Evolutionary conservation across 768 basidiomycete species (phyloP), one percentile per base, ranked within the genome.

Genomic region (Mrakia hoshinonis): DNA sequence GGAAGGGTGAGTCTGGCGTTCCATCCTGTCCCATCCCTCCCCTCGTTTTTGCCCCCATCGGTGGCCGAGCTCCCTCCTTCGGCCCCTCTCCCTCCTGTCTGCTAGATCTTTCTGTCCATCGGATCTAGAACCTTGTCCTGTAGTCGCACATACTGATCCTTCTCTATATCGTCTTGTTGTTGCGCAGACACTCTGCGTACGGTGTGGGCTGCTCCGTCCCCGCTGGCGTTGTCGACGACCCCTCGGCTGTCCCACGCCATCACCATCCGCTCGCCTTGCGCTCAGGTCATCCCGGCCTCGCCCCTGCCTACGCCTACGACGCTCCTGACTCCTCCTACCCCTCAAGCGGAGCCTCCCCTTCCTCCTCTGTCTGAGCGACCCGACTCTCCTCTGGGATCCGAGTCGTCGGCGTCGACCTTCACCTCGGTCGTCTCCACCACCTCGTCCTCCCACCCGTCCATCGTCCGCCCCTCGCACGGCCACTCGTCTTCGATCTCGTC

Each of bases 221-320:
- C 39, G 11, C 9, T 24, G n/a, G 12, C 34, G 20, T 20, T 39
- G 22, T 20, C 36, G 12, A 62, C 69, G 0, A 70, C 69, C 29
- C 69, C 69, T 18, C 61, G 69, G 20, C 60, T 54, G 34, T 71
- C 70, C 39, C 70, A 71, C 39, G 70, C 70, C 46, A 58, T 71
- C 43, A 43, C 70, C 15, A 71, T 71, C 64, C 64, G 70, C 34
- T 51, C 67, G 18, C 67, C 67, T 22, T 22, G 36, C 55, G 29
- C 55, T 4, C 22, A 51, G 18, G 47, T 61, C 29, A 34, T 71
- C 46, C 48, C 70, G 13, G 29, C 70, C 15, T 43, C 62, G 24
- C 63, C 61, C 24, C 20, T 31, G 39, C 38, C 60, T 5, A 36
- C 58, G 46, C 39, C 47, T 12, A 61, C 55, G 1, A 61, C 69